Evolutionary conservation across 1,284 basidiomycete genomes (phyloP).

Genomic region (Ustilago tritici): DNA sequence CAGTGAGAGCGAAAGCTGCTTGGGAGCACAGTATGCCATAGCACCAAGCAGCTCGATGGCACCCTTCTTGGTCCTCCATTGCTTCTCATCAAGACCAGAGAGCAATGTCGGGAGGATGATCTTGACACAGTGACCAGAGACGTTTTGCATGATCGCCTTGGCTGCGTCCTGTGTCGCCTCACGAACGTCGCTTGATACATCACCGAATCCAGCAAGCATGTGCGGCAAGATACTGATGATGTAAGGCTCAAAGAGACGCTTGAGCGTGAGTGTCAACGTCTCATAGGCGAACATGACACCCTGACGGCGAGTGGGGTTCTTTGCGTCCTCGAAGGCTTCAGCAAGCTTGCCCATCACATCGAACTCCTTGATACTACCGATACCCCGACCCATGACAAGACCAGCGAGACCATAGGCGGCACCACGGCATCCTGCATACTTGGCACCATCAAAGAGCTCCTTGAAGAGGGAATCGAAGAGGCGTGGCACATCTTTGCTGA

Average conservation of each 20-base stretch:
- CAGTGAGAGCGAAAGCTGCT: slow-evolving; percentile 91
- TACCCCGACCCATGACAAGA: slow-evolving; percentile 87
- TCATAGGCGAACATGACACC: slow-evolving; percentile 97
- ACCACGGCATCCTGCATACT: slow-evolving; percentile 91
- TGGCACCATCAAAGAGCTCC: slow-evolving; percentile 73
- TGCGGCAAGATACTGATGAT: slow-evolving; percentile 85
- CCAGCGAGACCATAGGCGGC: slow-evolving; percentile 97
- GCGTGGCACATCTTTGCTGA: slow-evolving; percentile 74
- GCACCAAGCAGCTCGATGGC: slow-evolving; percentile 97
- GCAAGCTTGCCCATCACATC: slow-evolving; percentile 81
- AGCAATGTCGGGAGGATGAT: slow-evolving; percentile 90
- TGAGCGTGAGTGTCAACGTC: slow-evolving; percentile 82
- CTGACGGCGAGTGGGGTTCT: slow-evolving; percentile 85
- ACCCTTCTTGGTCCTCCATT: slow-evolving; percentile 98
- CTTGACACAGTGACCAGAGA: slow-evolving; percentile 79
- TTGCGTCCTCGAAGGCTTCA: slow-evolving; percentile 88
- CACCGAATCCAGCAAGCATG: slow-evolving; percentile 91
- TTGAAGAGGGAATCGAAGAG: slow-evolving; percentile 79
- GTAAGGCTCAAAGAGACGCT: slow-evolving; percentile 93
- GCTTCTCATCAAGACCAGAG: slow-evolving; percentile 94
- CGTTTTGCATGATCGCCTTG: slow-evolving; percentile 91
- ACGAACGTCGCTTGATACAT: slow-evolving; percentile 86
- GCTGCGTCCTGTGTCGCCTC: slow-evolving; percentile 95
- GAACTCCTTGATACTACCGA: slow-evolving; percentile 86
- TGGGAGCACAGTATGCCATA: slow-evolving; percentile 98